phyloP scores from a whole-genome alignment of 1,284 basidiomycete genomes.

The Papiliotrema fonsecae region DNA sequence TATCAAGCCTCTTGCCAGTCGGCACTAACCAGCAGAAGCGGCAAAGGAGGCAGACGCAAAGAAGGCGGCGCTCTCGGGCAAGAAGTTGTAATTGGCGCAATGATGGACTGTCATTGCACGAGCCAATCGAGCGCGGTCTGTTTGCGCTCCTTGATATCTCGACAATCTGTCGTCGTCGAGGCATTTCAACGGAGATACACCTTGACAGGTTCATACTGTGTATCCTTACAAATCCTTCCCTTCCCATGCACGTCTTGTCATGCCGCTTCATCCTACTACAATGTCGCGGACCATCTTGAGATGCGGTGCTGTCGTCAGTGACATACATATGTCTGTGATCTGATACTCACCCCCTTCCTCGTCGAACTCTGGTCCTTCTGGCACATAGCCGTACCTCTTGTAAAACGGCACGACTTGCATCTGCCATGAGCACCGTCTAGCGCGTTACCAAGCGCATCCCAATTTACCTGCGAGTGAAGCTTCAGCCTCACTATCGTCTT shows the following conservation, averaged over 20 bases:
- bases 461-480: slow-evolving; percentile 36
- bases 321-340: background rate
- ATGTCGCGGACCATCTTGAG: slow-evolving; percentile 19
- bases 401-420: slow-evolving; percentile 42
- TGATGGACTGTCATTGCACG: slow-evolving; percentile 3
- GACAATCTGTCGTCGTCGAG: no score
- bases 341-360: slow-evolving; percentile 55
- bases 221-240: background rate
- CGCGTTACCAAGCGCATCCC: background rate
- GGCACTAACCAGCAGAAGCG: slow-evolving; percentile 28
- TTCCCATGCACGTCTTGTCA: background rate
- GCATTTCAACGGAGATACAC: no score
- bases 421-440: slow-evolving; percentile 12
- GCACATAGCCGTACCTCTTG: slow-evolving; percentile 56
- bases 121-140: background rate
- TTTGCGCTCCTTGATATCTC: background rate
- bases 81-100: background rate
- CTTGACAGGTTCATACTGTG: no score
- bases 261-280: background rate
- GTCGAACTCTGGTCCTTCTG: slow-evolving; percentile 59
- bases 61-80: slow-evolving; percentile 29
- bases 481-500: slow-evolving; percentile 22
- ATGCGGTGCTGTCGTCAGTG: slow-evolving; percentile 16
- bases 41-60: slow-evolving; percentile 42
- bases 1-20: background rate